Base-by-base conservation (phyloP, 441 rosid species). In the Pelargonium cotyledonis region DNA sequence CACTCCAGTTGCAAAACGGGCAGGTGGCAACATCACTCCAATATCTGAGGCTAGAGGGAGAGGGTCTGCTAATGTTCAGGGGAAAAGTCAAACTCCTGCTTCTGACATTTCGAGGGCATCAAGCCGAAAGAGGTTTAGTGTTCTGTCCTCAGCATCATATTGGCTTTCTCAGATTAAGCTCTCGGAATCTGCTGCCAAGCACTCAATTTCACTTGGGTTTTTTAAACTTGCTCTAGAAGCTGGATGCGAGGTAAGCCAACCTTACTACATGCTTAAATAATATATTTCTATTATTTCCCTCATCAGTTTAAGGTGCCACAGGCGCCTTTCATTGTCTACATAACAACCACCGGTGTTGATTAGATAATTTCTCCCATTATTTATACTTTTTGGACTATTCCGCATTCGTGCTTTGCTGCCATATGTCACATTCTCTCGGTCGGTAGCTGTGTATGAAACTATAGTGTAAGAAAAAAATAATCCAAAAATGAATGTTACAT, bases 221-320 rank as follows among this genome's bases (percentile, higher is more conserved):
- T 91, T 94, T 80, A 91, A 88, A 79, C 97, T 94, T 67, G 97
- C 92, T 65, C 73, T 84, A 4, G 91, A 86, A 73, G 97, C 95
- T 16, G 95, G 92, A 58, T 89, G 95, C 71, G 84, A 91, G 97
- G 98, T 94, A 78, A 18, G 46, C 9, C 14, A 26, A 3, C 31
- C 23, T 58, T 29, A 58, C 63, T 12, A 19, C 63, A 58, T 58
- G 14, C 2, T 8, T 58, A 29, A 31, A 8, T 58, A 19, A 58
- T 19, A 8, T 1, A 7, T 6, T 58, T 58, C 10, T 2, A 57
- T 18, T 6, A 18, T 57, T 57, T 57, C 29, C 8, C 23, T 47
- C 12, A 47, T 47, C 53, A 31, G 4, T 31, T 31, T 31, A 31
- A 6, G 38, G 38, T 4, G 6, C 38, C 38, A 31, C 38, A 3